Conservation (phyloP, 2,329 filamentous ascomycete species). For the Cercospora sp. region DNA sequence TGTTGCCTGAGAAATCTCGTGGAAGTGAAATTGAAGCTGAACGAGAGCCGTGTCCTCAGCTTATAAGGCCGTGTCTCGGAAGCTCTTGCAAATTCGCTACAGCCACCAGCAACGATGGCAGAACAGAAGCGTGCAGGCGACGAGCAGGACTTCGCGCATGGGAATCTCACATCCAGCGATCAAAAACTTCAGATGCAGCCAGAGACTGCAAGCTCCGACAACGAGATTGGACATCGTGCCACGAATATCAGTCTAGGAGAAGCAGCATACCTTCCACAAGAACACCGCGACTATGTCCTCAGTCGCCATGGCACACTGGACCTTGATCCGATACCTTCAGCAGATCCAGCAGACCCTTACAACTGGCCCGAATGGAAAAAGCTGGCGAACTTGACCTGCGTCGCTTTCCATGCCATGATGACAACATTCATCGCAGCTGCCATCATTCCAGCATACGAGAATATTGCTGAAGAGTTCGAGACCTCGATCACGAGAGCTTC, state of each 20-base stretch:
- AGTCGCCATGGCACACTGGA: slow-evolving; percentile 56
- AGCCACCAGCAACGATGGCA: background rate
- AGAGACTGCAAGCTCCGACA: slow-evolving; percentile 18
- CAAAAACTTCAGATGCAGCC: background rate
- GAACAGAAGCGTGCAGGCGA: background rate
- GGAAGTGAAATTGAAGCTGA: background rate
- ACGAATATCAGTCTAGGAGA: slow-evolving; percentile 33
- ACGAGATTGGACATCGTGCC: slow-evolving; percentile 29
- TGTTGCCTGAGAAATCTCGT: background rate
- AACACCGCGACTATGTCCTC: slow-evolving; percentile 54
- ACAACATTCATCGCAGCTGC: slow-evolving; percentile 56
- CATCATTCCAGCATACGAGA: slow-evolving; percentile 57
- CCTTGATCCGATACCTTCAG: slow-evolving; percentile 55
- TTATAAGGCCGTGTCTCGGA: background rate
- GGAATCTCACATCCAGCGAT: background rate
- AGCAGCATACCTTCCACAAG: slow-evolving; percentile 42
- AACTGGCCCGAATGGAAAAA: slow-evolving; percentile 56
- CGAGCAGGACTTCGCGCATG: slow-evolving; percentile 13
- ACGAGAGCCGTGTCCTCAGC: background rate
- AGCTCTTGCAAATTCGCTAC: background rate
- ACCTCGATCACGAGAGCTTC: slow-evolving; percentile 51
- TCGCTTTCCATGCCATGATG: slow-evolving; percentile 55
- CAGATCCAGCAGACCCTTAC: slow-evolving; percentile 55
- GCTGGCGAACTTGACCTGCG: slow-evolving; percentile 52
- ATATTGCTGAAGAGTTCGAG: slow-evolving; percentile 54